Conservation (phyloP, 345 rosid species). For the Viola odorata region DNA sequence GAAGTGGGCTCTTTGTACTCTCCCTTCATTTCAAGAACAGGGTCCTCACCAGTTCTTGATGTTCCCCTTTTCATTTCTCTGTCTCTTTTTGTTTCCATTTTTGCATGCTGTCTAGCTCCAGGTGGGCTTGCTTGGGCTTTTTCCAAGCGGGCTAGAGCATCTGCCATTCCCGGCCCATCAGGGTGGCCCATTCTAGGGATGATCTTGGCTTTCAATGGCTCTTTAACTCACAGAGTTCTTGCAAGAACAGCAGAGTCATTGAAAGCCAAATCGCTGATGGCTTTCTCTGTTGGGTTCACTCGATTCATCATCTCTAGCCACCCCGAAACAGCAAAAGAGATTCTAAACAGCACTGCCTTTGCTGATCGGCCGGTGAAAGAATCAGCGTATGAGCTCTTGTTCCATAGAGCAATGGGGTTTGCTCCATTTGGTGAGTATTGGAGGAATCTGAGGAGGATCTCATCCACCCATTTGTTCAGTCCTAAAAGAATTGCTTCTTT, state of each 20-base stretch:
- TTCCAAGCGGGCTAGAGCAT: slow-evolving; percentile 14
- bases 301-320: slow-evolving; percentile 65
- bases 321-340: slow-evolving; percentile 67
- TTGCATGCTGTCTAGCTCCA: slow-evolving; percentile 40
- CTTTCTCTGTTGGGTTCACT: slow-evolving; percentile 72
- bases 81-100: slow-evolving; percentile 26
- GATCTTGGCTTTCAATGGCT: slow-evolving; percentile 33
- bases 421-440: slow-evolving; percentile 83
- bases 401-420: slow-evolving; percentile 83
- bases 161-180: slow-evolving; percentile 57
- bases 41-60: neutral
- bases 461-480: slow-evolving; percentile 71
- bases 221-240: slow-evolving; percentile 53
- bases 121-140: slow-evolving; percentile 73
- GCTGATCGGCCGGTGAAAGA: slow-evolving; percentile 84
- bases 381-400: slow-evolving; percentile 76
- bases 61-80: neutral
- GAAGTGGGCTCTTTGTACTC: no score
- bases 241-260: slow-evolving; percentile 33
- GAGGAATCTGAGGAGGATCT: slow-evolving; percentile 78
- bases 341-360: slow-evolving; percentile 66
- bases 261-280: slow-evolving; percentile 51
- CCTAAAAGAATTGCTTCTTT: slow-evolving; percentile 51
- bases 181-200: slow-evolving; percentile 58
- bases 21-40: neutral